Conservation (phyloP, 2,329 filamentous ascomycete species). For the Trichoderma sp. region DNA sequence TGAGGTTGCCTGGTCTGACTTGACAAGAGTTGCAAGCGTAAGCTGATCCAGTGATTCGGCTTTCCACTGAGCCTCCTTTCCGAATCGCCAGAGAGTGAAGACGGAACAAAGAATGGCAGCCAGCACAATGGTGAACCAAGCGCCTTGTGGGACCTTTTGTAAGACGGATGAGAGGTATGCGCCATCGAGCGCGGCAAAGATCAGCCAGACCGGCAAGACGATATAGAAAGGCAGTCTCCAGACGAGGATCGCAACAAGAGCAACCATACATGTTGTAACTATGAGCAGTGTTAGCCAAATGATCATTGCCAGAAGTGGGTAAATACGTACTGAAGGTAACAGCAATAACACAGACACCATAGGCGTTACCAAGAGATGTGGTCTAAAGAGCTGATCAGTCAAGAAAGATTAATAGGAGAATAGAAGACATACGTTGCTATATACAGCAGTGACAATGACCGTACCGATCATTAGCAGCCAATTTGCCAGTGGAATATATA, state of each 20-base stretch:
- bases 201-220: conserved; percentile 60
- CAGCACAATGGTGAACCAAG: conserved; percentile 73
- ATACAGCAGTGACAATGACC: conserved; percentile 70
- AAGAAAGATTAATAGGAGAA: neutral
- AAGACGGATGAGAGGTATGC: conserved; percentile 67
- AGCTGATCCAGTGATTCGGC: conserved; percentile 64
- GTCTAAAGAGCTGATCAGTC: conserved; percentile 40
- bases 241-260: conserved; percentile 67
- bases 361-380: conserved; percentile 68
- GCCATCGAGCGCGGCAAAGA: conserved; percentile 65
- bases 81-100: conserved; percentile 74
- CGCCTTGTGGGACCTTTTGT: conserved; percentile 70
- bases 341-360: conserved; percentile 76
- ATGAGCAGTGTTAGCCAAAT: neutral
- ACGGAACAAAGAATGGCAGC: conserved; percentile 59
- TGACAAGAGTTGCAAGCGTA: conserved; percentile 1
- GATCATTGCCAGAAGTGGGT: neutral
- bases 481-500: conserved; percentile 74
- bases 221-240: conserved; percentile 62
- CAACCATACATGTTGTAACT: conserved; percentile 70
- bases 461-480: conserved; percentile 75
- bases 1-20: neutral
- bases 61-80: conserved; percentile 74
- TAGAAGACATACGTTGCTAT: conserved; percentile 61
- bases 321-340: conserved; percentile 59